Evolutionary conservation across 108 stramenopile species (phyloP).

Genomic region (Parmales sp.): DNA sequence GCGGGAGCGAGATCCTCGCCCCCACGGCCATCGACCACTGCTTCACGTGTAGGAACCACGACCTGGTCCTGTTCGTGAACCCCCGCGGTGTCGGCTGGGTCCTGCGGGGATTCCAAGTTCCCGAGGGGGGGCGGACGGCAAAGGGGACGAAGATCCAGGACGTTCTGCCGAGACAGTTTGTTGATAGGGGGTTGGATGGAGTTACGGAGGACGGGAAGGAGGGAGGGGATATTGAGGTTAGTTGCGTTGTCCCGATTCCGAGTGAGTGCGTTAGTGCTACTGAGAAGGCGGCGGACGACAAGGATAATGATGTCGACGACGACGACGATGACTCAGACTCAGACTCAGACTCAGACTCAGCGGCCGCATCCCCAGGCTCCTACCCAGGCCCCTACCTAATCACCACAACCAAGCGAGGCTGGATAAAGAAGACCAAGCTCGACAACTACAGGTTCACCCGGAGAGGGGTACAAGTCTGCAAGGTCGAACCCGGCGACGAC

Average conservation of each 20-base stretch:
- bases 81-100: conserved; percentile 84
- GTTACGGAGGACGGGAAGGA: too few species aligned
- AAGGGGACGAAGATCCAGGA: conserved; percentile 28
- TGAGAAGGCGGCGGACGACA: conserved; percentile 21
- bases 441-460: conserved; percentile 68
- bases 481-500: conserved; percentile 67
- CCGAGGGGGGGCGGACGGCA: conserved; percentile 57
- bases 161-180: too few species aligned
- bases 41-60: conserved; percentile 92
- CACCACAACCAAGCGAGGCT: conserved; percentile 80
- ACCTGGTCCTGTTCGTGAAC: conserved; percentile 80
- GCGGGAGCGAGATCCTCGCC: conserved; percentile 22
- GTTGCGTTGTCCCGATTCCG: conserved; percentile 62
- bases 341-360: too few species aligned
- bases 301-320: too few species aligned
- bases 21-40: conserved; percentile 78
- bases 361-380: too few species aligned
- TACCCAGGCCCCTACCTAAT: too few species aligned
- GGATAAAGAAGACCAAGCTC: conserved; percentile 87
- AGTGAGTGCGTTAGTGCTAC: conserved; percentile 42
- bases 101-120: conserved; percentile 76
- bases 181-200: too few species aligned
- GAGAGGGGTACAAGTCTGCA: conserved; percentile 77
- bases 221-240: conserved; percentile 48
- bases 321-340: too few species aligned